Evolutionary conservation across 2,329 filamentous ascomycete species (phyloP).

Genomic region (Tolypocladium tundrense): DNA sequence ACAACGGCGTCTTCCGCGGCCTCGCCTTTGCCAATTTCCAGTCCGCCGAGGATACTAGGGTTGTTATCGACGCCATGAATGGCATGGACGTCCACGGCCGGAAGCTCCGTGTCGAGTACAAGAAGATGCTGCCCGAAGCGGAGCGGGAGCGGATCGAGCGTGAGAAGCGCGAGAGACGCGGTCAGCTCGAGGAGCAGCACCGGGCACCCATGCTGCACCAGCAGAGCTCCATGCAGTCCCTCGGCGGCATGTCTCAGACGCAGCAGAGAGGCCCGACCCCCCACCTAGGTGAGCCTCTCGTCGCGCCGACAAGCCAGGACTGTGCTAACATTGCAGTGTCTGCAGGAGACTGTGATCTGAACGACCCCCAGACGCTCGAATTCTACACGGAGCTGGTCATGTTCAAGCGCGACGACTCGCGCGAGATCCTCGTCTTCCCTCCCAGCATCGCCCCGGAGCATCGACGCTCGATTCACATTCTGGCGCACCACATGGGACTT

Average conservation of each 20-base stretch:
- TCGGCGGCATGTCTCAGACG: constrained; percentile 55
- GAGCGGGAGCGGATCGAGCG: constrained; percentile 93
- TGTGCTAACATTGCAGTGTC: constrained; percentile 5
- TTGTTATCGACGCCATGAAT: constrained; percentile 89
- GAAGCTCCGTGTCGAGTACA: constrained; percentile 94
- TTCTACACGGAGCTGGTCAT: constrained; percentile 86
- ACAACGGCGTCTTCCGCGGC: constrained; percentile 92
- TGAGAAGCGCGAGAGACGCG: constrained; percentile 90
- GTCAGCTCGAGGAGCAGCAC: constrained; percentile 95
- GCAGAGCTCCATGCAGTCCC: constrained; percentile 77
- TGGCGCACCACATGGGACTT: constrained; percentile 90
- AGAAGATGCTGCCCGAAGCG: constrained; percentile 95
- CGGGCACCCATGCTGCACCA: constrained; percentile 67
- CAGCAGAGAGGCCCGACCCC: constrained; percentile 35
- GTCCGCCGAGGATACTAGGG: constrained; percentile 82
- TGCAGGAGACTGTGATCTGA: constrained; percentile 67
- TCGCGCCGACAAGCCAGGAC: background rate
- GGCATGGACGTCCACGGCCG: constrained; percentile 91
- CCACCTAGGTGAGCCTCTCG: constrained; percentile 29
- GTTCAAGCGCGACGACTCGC: constrained; percentile 70
- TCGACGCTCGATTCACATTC: constrained; percentile 81
- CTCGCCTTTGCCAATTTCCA: constrained; percentile 98
- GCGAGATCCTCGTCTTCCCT: constrained; percentile 79
- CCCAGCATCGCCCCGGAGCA: constrained; percentile 71
- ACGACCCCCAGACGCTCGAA: constrained; percentile 75